A percentile compares a stretch with the other conserved stretches of the same genome.
Evolutionary conservation across 495 filamentous ascomycete species (phyloP).

Genomic region (Achaetomiella virescens): DNA sequence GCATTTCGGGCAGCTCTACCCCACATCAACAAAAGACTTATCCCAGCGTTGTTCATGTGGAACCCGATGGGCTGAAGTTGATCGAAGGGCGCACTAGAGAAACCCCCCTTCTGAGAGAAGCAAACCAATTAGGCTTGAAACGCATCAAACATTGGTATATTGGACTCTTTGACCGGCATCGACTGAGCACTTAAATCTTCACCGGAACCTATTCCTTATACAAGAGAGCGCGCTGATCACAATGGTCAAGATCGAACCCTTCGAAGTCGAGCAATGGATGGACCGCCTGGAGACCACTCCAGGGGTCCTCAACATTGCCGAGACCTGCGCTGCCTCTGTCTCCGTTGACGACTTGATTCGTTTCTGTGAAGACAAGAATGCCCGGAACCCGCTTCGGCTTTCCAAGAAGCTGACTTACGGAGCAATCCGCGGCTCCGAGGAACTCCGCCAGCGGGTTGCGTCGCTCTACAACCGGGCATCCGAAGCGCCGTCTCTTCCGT

Average conservation of each 20-base stretch:
- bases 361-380: constrained; percentile 51
- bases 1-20: too few relatives aligned
- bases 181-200: too few relatives aligned
- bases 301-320: constrained; percentile 75
- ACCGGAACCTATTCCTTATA: too few relatives aligned
- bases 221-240: too few relatives aligned
- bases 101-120: too few relatives aligned
- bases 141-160: too few relatives aligned
- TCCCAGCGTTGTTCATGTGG: too few relatives aligned
- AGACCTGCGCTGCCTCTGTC: constrained; percentile 78
- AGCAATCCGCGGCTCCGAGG: constrained; percentile 27
- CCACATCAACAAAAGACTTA: too few relatives aligned
- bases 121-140: too few relatives aligned
- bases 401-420: constrained; percentile 38
- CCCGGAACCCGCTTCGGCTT: constrained; percentile 44
- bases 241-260: constrained; percentile 66
- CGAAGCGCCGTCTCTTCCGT: constrained; percentile 9
- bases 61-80: too few relatives aligned
- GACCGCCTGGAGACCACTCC: constrained; percentile 66
- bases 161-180: too few relatives aligned
- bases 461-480: constrained; percentile 18
- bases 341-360: constrained; percentile 64
- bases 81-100: too few relatives aligned
- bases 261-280: constrained; percentile 93
- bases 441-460: constrained; percentile 24